These are phyloP conservation scores for Colletotrichum phormii DNA, from an alignment of 2,329 filamentous ascomycete genomes.

Conservation along the genomic window DNA sequence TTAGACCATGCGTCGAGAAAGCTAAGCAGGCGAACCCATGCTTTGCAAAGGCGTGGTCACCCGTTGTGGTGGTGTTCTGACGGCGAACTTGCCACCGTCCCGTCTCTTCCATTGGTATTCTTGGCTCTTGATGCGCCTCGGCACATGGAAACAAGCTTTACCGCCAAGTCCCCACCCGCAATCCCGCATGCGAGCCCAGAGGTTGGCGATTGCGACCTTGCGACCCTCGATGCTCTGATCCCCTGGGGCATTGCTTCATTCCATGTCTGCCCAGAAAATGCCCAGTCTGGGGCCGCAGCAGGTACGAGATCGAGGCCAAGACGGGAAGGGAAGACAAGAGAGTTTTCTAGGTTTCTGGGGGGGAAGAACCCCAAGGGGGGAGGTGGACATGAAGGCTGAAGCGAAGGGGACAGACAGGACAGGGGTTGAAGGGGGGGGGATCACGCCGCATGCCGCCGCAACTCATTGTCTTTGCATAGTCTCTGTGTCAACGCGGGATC, in stretches of 20 bases:
- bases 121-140: slow-evolving; percentile 14
- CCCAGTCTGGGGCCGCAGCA: slow-evolving; percentile 29
- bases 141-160: slow-evolving; percentile 36
- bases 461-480: not conserved
- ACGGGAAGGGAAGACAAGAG: slow-evolving; percentile 25
- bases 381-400: not conserved
- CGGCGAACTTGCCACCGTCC: not conserved
- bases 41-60: not conserved
- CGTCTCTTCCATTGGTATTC: not conserved
- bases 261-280: not conserved
- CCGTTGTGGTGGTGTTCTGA: not conserved
- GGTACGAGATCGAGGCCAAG: slow-evolving; percentile 32
- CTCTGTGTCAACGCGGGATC: slow-evolving; percentile 22
- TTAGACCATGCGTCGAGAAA: not conserved
- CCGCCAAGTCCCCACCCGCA: slow-evolving; percentile 34
- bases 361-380: not conserved
- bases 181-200: slow-evolving; percentile 21
- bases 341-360: not conserved
- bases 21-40: slow-evolving; percentile 17
- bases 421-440: not conserved
- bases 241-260: not conserved
- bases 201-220: slow-evolving; percentile 6
- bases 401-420: not conserved
- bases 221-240: slow-evolving; percentile 1
- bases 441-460: slow-evolving; percentile 2